Conservation (phyloP, 306 rosid species). For the Lotus japonicus region DNA sequence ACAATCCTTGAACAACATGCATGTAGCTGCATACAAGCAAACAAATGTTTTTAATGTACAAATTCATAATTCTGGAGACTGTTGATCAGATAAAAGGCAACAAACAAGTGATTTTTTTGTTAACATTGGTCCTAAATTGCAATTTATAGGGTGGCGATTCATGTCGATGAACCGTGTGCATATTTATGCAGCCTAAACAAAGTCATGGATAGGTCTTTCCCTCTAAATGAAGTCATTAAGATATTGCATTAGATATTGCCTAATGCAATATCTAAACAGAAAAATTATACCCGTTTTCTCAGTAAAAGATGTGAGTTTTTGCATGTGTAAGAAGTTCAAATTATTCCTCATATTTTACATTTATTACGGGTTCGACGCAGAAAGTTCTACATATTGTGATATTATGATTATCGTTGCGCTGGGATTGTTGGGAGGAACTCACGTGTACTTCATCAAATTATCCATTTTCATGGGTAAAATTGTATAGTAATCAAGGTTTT, state of each 20-base stretch:
- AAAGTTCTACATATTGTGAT: background rate
- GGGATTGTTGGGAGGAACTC: background rate
- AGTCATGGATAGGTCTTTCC: background rate
- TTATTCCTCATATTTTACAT: background rate
- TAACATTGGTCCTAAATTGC: background rate
- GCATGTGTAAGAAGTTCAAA: background rate
- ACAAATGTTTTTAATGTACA: background rate
- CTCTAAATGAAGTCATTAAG: background rate
- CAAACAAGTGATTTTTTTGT: background rate
- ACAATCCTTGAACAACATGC: slow-evolving; percentile 80
- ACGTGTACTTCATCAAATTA: too few relatives aligned
- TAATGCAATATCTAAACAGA: background rate
- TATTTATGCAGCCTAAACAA: background rate
- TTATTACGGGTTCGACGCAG: background rate
- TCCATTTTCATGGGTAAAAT: too few relatives aligned
- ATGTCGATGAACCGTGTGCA: background rate
- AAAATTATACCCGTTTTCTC: background rate
- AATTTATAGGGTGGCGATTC: background rate
- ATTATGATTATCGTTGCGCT: background rate
- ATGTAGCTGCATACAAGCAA: slow-evolving; percentile 48
- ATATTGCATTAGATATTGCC: background rate
- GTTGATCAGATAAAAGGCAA: background rate
- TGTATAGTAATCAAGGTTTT: background rate
- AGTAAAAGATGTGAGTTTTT: background rate
- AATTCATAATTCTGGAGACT: background rate